Evolutionary conservation across 768 basidiomycete genomes (phyloP).

Genomic region (Dentipellis fragilis): DNA sequence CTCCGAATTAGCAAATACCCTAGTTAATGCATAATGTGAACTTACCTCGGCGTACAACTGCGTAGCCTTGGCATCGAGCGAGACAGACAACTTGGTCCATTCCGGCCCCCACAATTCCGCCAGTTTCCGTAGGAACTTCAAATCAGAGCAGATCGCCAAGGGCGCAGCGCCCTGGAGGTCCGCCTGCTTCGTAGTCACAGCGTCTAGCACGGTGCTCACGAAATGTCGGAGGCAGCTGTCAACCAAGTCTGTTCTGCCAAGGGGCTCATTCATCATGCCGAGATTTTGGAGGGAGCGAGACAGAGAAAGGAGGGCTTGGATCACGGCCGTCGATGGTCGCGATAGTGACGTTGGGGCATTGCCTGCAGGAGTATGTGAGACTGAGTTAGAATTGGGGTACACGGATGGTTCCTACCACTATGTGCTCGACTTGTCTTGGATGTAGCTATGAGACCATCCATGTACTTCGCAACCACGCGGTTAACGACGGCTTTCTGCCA

Average conservation of each 20-base stretch:
- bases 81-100: neutral
- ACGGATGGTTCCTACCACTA: neutral
- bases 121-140: slow-evolving; percentile 12
- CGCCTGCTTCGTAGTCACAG: neutral
- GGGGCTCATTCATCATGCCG: neutral
- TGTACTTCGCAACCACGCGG: slow-evolving; percentile 6
- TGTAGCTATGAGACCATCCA: neutral
- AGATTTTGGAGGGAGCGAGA: neutral
- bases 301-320: neutral
- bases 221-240: neutral
- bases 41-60: neutral
- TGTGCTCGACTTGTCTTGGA: neutral
- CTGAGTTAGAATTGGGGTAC: neutral
- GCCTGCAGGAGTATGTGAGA: neutral
- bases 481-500: slow-evolving; percentile 43
- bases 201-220: neutral
- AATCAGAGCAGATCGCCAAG: slow-evolving; percentile 10
- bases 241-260: neutral
- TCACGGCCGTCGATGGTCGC: neutral
- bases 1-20: neutral
- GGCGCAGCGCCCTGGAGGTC: neutral
- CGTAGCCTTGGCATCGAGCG: slow-evolving; percentile 1
- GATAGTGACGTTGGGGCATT: neutral
- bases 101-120: slow-evolving; percentile 6
- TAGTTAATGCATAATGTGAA: neutral